These are phyloP conservation scores for Rhodotorula graminis DNA, from an alignment of 768 basidiomycete genomes.

Conservation along the genomic window DNA sequence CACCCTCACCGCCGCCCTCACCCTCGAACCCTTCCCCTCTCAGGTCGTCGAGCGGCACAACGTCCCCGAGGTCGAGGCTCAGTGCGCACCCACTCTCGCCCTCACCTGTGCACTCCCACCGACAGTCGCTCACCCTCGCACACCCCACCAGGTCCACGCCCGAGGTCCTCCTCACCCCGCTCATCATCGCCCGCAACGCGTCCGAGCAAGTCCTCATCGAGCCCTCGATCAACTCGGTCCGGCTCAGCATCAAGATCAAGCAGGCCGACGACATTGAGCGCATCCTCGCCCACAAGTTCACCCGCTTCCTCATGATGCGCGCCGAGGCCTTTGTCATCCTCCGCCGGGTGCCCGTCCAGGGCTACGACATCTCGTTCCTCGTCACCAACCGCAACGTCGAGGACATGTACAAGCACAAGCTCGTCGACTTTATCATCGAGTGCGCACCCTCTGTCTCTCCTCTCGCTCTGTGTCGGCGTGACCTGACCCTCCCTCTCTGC, in stretches of 20 bases:
- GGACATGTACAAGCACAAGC: slow-evolving; percentile 99
- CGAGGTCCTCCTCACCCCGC: slow-evolving; percentile 87
- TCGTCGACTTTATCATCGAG: slow-evolving; percentile 99
- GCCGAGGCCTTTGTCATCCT: slow-evolving; percentile 97
- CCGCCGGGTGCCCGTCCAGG: slow-evolving; percentile 91
- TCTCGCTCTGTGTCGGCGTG: neutral
- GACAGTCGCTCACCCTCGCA: neutral
- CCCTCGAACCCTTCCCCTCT: slow-evolving; percentile 94
- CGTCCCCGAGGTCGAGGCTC: slow-evolving; percentile 31
- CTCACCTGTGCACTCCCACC: too few relatives aligned
- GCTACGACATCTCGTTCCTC: slow-evolving; percentile 96
- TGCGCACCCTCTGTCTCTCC: slow-evolving; percentile 44
- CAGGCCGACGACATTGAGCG: slow-evolving; percentile 98
- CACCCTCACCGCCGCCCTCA: slow-evolving; percentile 93
- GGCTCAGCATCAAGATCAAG: slow-evolving; percentile 96
- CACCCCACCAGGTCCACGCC: slow-evolving; percentile 64
- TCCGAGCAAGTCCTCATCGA: slow-evolving; percentile 96
- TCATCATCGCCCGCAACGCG: slow-evolving; percentile 93
- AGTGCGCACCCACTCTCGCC: slow-evolving; percentile 4
- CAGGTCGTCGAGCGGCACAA: slow-evolving; percentile 58
- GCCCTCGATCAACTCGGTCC: slow-evolving; percentile 92
- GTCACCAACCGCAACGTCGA: slow-evolving; percentile 96
- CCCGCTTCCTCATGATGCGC: slow-evolving; percentile 97
- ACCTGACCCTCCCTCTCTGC: neutral
- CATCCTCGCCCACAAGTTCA: slow-evolving; percentile 96